Base-by-base conservation (phyloP, 140 eudicot species). In the Erigeron philadelphicus region DNA sequence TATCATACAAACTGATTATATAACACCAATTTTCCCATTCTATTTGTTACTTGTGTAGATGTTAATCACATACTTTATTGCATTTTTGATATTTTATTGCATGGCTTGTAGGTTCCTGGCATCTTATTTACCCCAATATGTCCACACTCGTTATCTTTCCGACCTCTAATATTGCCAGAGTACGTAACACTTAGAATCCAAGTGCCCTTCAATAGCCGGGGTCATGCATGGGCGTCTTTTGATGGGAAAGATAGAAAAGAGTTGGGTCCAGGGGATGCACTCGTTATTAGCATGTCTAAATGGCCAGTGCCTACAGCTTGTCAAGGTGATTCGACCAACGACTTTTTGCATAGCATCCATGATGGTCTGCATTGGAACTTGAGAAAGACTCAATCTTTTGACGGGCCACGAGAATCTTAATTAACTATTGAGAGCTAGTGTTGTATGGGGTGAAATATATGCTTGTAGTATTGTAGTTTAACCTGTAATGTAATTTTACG, bases 281-380 rank as follows among this genome's bases (percentile, higher is more conserved):
- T 92, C 7, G 81, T 88, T 17, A 81, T 92, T 75, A 88, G 95
- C 87, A 92, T 92, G 95, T 92, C 96, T 3, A 80, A 78, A 45
- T 89, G 96, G 96, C 98, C 96, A 0, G 96, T 92, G 31, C 94
- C 98, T 54, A 92, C 96, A 1, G 96, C 96, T 1, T 88, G 96
- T 60, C 83, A 79, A 61, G 80, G 62, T 42, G 98, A 89, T 78
- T 86, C 95, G 1, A 92, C 95, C 46, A 71, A 79, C 48, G 98
- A 92, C 60, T 92, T 88, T 76, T 71, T 92, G 59, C 88, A 79
- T 45, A 88, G 96, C 81, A 86, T 92, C 45, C 93, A 84, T 41
- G 90, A 89, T 13, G 95, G 96, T 13, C 93, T 92, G 45, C 93
- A 92, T 61, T 92, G 98, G 98, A 92, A 92, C 75, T 78, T 86